Evolutionary conservation across 2,329 filamentous ascomycete species (phyloP), one percentile per base, ranked within the genome.

Genomic region (Scedosporium dehoogii): DNA sequence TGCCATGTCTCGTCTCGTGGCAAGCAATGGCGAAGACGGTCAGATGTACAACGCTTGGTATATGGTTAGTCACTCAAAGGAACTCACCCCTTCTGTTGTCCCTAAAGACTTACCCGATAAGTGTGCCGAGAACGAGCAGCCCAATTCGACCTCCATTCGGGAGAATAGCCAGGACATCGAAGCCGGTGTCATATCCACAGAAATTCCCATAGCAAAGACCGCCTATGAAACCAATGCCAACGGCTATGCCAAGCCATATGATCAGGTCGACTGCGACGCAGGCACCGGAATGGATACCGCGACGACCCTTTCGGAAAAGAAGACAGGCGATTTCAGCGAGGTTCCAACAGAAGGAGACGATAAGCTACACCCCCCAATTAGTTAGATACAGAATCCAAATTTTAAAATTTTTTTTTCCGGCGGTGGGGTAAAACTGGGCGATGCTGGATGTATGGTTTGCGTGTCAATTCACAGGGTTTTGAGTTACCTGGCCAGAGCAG

Each of bases 201-300:
- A 14, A 44, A 14, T 44, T n/a, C n/a, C 41, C 41, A n/a, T 14
- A 44, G 41, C 41, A 44, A n/a, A 44, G 41, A 44, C 41, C n/a
- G 41, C 41, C 48, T 10, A 55, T n/a, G 48, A 55, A 55, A 4
- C 9, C 48, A 18, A 25, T 2, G 18, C 14, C 48, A 10, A 55
- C n/a, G 29, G 56, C n/a, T 25, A 65, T 63, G 18, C 64, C 65
- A n/a, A 66, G 53, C 62, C 65, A 66, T 41, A 65, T 25, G n/a
- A 66, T 18, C 59, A 66, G 57, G 48, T 66, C 65, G 10, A 65
- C n/a, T 21, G 23, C 64, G 23, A 64, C 65, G 48, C 58, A 38
- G 41, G 63, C 62, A 10, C 62, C 64, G 16, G 65, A 64, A 27
- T 60, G 59, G n/a, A 65, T 64, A 42, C 65, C 65, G 18, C 61